Percentiles rank a stretch among this genome's conserved stretches.
Evolutionary conservation across 2,329 filamentous ascomycete genomes (phyloP).

Genomic region (Parascedosporium putredinis): DNA sequence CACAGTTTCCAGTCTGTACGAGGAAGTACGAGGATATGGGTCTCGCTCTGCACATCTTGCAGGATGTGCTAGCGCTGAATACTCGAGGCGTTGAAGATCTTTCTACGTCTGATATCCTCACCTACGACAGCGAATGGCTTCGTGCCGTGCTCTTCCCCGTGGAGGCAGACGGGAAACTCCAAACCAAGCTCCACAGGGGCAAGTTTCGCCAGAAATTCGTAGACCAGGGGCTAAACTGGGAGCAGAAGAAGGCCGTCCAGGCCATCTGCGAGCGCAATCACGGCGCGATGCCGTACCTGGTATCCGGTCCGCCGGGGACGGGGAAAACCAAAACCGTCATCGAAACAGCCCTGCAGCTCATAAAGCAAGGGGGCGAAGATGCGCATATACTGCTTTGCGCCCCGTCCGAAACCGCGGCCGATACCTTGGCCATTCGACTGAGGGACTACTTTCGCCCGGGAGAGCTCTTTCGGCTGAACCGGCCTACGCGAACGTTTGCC

Average conservation of each 20-base stretch:
- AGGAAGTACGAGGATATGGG: not conserved
- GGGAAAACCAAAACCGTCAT: constrained; percentile 7
- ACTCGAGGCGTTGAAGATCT: not conserved
- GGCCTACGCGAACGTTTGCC: constrained; percentile 5
- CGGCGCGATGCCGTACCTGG: constrained; percentile 6
- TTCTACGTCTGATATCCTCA: not conserved
- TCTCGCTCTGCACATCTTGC: constrained; percentile 1
- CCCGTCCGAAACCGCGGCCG: constrained; percentile 4
- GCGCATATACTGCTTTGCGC: constrained; percentile 5
- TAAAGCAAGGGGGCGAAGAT: not conserved
- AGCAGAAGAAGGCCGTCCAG: constrained; percentile 5
- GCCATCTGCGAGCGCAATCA: constrained; percentile 5
- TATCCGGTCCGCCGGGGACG: constrained; percentile 5
- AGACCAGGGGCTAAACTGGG: constrained; percentile 6
- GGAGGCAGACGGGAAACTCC: not conserved
- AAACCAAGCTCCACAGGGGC: constrained; percentile 1
- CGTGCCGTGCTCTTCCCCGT: constrained; percentile 1
- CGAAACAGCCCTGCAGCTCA: constrained; percentile 4
- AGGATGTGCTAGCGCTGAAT: not conserved
- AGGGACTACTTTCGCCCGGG: not conserved
- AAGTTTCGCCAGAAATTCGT: constrained; percentile 1
- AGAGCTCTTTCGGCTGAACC: constrained; percentile 1
- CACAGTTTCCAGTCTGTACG: not conserved
- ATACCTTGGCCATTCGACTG: constrained; percentile 3
- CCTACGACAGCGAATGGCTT: not conserved